Conservation (phyloP, 768 basidiomycete species). For the Boletus fagicola region DNA sequence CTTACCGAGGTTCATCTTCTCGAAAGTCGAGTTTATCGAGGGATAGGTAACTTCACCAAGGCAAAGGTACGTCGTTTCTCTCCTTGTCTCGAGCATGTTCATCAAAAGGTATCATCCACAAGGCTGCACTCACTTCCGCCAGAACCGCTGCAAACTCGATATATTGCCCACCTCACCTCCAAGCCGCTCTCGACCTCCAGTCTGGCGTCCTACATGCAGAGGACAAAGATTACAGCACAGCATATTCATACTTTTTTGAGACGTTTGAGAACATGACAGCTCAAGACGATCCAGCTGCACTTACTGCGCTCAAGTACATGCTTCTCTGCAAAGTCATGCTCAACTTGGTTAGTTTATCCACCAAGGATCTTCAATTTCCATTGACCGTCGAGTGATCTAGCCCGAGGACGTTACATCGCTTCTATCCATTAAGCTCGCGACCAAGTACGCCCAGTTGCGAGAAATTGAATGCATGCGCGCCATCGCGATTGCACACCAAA, state of each 20-base stretch:
- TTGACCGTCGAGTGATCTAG: constrained; percentile 38
- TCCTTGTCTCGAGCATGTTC: background rate
- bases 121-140: constrained; percentile 88
- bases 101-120: background rate
- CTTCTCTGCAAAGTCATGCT: constrained; percentile 98
- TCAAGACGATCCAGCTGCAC: constrained; percentile 72
- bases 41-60: constrained; percentile 84
- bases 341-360: constrained; percentile 63
- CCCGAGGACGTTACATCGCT: constrained; percentile 92
- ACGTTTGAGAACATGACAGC: constrained; percentile 86
- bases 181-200: constrained; percentile 61
- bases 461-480: constrained; percentile 97
- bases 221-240: constrained; percentile 97
- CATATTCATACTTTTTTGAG: constrained; percentile 96
- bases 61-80: constrained; percentile 62
- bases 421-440: constrained; percentile 80
- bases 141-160: constrained; percentile 94
- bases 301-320: constrained; percentile 96
- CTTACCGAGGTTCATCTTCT: constrained; percentile 95
- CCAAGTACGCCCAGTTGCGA: constrained; percentile 80
- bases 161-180: constrained; percentile 80
- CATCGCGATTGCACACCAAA: constrained; percentile 91
- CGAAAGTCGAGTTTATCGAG: constrained; percentile 88
- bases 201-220: constrained; percentile 89
- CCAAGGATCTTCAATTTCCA: background rate